Evolutionary conservation across 306 rosid genomes (phyloP), one percentile per base, ranked within the genome.

Genomic region (Vigna nakashimae): DNA sequence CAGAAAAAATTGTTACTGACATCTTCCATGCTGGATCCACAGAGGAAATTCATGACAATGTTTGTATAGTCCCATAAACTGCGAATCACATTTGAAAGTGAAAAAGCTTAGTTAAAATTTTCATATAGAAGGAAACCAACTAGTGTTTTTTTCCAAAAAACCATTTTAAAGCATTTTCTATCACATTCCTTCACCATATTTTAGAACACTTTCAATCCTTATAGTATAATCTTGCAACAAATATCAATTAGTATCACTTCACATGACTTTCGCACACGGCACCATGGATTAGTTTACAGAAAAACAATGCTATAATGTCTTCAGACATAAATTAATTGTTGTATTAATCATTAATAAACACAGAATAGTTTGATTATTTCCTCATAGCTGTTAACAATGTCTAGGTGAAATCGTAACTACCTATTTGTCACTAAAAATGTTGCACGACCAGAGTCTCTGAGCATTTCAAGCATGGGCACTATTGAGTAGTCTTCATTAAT

Each of bases 31-130:
- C 86, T 86, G 75, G 91, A 77, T 55, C 86, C 86, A 58, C 94
- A 89, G 50, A 95, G 98, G 83, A 88, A 95, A 82, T 92, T 92
- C 99, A 95, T 92, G 86, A 91, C 99, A 55, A 89, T 86, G 82
- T 92, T 89, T 28, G 99, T 88, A 38, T 95, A 95, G 91, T 95
- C 99, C 99, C 99, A 95, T 79, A 95, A 92, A 86, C 99, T 95
- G 96, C 85, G 84, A 76, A 78, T 56, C 75, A 30, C 69, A 71
- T 12, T 30, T 20, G 22, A 30, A 30, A 30, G 34, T 30, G 34
- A 30, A 9, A 60, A 78, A 56, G 49, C 63, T 62, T 22, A 55
- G 36, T 69, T 55, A 38, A 52, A 45, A 20, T 62, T 28, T 43
- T 18, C 4, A n/a, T 26, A 34, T 48, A 78, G 30, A 62, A 38